Percentiles rank a stretch among this genome's conserved stretches.
phyloP scores from a whole-genome alignment of 306 rosid genomes.

The Senna siamea region DNA sequence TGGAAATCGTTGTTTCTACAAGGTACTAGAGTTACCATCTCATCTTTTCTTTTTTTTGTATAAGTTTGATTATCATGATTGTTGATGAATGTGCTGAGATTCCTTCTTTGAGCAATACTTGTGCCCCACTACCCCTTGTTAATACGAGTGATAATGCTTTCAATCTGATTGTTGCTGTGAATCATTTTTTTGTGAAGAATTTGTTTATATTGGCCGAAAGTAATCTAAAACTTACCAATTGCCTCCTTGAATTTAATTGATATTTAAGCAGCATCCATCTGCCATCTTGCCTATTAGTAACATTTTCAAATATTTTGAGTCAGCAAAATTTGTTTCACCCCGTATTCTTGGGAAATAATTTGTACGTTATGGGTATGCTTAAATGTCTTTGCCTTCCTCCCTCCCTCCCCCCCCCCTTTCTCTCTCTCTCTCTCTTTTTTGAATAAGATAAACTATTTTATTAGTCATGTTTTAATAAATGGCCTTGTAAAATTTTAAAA shows the following conservation, averaged over 20 bases:
- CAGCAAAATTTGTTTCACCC: neutral
- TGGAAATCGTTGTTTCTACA: slow-evolving; percentile 88
- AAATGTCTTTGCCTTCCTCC: no score
- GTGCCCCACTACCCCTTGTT: neutral
- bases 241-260: slow-evolving; percentile 8
- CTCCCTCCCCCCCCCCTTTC: no score
- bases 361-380: no score
- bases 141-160: neutral
- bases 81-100: slow-evolving; percentile 11
- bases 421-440: no score
- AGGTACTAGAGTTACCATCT: slow-evolving; percentile 55
- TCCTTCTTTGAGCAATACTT: slow-evolving; percentile 5
- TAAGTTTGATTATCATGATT: slow-evolving; percentile 27
- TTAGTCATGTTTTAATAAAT: no score
- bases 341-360: neutral
- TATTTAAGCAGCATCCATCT: neutral
- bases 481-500: neutral
- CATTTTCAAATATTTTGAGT: neutral
- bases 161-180: slow-evolving; percentile 7
- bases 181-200: neutral
- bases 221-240: neutral
- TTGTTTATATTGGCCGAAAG: neutral
- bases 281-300: neutral
- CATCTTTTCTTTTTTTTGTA: neutral
- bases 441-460: no score